These are phyloP conservation scores for Aquilaria malaccensis DNA, from an alignment of 345 rosid genomes.

Conservation along the genomic window DNA sequence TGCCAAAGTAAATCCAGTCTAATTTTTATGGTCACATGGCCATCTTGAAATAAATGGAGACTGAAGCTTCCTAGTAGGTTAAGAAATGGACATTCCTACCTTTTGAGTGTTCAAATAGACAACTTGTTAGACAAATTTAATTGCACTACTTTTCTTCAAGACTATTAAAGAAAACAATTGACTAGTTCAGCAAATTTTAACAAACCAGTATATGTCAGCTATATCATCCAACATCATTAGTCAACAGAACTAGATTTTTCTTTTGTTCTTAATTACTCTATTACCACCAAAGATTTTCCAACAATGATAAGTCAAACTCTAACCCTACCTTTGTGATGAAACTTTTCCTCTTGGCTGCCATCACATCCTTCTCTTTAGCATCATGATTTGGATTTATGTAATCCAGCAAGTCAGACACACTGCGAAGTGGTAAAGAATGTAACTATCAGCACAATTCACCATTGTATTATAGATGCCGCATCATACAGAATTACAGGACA, in stretches of 20 bases:
- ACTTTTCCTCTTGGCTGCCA: slow-evolving; percentile 60
- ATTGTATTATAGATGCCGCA: too few relatives aligned
- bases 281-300: slow-evolving; percentile 1
- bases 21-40: too few relatives aligned
- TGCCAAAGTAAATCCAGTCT: neutral
- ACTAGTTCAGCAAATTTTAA: too few relatives aligned
- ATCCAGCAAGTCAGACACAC: slow-evolving; percentile 95
- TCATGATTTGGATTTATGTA: slow-evolving; percentile 85
- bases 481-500: too few relatives aligned
- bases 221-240: neutral
- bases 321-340: slow-evolving; percentile 55
- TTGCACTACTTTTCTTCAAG: too few relatives aligned
- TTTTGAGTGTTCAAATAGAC: too few relatives aligned
- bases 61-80: too few relatives aligned
- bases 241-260: slow-evolving; percentile 4
- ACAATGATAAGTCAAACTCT: neutral
- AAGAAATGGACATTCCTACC: too few relatives aligned
- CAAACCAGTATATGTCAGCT: too few relatives aligned
- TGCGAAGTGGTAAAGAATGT: slow-evolving; percentile 31
- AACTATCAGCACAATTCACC: slow-evolving; percentile 12
- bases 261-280: neutral
- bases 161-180: too few relatives aligned
- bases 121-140: too few relatives aligned
- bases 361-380: slow-evolving; percentile 60
- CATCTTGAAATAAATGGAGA: too few relatives aligned